phyloP scores from a whole-genome alignment of 75 land plant genomes.

The Sequoiadendron giganteum region DNA sequence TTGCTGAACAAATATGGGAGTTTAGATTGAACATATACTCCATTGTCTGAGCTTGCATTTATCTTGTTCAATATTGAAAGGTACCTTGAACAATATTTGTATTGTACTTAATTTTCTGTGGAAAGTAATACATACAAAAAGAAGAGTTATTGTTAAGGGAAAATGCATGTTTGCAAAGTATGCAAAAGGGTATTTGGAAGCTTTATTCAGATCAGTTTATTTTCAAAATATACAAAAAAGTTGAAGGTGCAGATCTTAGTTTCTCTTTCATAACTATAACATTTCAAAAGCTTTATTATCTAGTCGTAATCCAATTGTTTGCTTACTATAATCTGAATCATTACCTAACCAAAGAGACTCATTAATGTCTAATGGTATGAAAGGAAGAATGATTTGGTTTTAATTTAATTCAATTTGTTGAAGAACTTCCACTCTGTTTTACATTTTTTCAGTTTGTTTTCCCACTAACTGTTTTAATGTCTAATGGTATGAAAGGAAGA shows the following conservation, averaged over 20 bases:
- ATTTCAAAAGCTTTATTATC: neutral
- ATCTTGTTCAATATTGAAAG: neutral
- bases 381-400: neutral
- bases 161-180: neutral
- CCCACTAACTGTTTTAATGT: neutral
- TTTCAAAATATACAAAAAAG: neutral
- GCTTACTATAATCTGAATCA: neutral
- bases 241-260: neutral
- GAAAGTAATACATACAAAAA: neutral
- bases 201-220: neutral
- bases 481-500: neutral
- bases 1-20: neutral
- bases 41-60: neutral
- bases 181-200: neutral
- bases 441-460: neutral
- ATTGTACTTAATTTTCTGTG: neutral
- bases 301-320: neutral
- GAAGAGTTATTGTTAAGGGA: neutral
- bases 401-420: neutral
- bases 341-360: neutral
- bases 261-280: neutral
- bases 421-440: neutral
- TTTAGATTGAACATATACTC: neutral
- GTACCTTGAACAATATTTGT: neutral
- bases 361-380: neutral